These are phyloP conservation scores for Trichoderma sp. DNA, from an alignment of 2,329 filamentous ascomycete species.

Conservation along the genomic window DNA sequence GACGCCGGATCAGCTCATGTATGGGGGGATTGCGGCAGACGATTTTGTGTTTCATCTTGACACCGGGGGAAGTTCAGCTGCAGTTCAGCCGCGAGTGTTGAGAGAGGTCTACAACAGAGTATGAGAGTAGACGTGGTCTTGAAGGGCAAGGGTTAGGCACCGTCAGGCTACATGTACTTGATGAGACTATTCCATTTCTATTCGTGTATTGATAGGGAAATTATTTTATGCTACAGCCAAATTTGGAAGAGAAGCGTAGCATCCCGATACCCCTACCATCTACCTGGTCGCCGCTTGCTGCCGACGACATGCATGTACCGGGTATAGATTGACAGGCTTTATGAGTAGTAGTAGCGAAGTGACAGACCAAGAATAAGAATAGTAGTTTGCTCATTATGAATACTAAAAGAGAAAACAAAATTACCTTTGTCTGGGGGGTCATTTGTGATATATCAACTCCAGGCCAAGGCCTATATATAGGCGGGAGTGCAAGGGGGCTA, in stretches of 20 bases:
- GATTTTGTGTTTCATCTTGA: slow-evolving; percentile 23
- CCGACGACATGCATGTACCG: not conserved
- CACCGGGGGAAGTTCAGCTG: not conserved
- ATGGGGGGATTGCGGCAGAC: slow-evolving; percentile 22
- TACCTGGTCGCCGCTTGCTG: not conserved
- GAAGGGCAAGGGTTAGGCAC: not conserved
- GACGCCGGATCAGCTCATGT: slow-evolving; percentile 21
- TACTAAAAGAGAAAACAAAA: not conserved
- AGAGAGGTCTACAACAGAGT: slow-evolving; percentile 5
- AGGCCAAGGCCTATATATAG: not conserved
- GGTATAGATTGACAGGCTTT: not conserved
- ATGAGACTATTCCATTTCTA: not conserved
- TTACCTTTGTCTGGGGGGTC: not conserved
- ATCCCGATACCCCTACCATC: slow-evolving; percentile 1
- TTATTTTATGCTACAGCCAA: not conserved
- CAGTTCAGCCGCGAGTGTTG: slow-evolving; percentile 16
- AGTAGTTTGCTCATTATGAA: not conserved
- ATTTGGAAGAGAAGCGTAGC: not conserved
- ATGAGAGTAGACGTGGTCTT: not conserved
- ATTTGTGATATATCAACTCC: not conserved
- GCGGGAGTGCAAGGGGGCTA: not conserved
- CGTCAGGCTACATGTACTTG: no score
- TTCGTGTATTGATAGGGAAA: not conserved
- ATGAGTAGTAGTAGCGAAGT: not conserved
- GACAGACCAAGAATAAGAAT: not conserved